These are phyloP conservation scores for Candida silvicultrix DNA, from an alignment of 805 yeast species.

Conservation along the genomic window DNA sequence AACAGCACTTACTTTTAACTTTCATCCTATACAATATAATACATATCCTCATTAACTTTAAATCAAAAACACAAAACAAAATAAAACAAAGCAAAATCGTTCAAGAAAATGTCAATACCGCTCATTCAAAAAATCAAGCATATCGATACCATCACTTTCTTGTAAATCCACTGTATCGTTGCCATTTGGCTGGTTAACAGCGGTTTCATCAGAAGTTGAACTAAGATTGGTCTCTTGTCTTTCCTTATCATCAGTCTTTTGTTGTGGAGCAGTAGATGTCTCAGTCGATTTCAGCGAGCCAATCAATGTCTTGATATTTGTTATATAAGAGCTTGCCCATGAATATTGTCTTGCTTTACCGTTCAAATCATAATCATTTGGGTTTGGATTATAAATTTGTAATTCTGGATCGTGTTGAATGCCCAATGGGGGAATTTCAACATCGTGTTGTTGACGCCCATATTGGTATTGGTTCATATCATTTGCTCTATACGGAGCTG, in stretches of 20 bases:
- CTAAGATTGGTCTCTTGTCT: background rate
- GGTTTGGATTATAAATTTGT: background rate
- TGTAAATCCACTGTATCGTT: background rate
- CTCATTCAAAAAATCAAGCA: background rate
- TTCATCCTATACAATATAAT: no score
- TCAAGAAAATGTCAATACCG: no score
- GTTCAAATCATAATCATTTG: background rate
- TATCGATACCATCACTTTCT: background rate
- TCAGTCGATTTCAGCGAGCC: background rate
- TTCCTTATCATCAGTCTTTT: background rate
- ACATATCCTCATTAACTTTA: no score
- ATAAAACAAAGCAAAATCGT: no score
- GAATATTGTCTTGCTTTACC: background rate
- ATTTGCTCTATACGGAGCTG: no score
- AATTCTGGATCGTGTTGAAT: background rate
- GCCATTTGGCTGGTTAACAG: background rate
- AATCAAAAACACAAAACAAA: no score
- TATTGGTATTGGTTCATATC: no score
- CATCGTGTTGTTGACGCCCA: background rate
- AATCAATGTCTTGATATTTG: background rate
- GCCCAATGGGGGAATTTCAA: background rate
- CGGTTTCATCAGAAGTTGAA: background rate
- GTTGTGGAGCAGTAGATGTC: background rate
- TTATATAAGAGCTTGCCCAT: background rate
- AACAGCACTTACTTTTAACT: no score